phyloP scores from a whole-genome alignment of 2,329 filamentous ascomycete species.

The Neophaeococcomyces aloes region DNA sequence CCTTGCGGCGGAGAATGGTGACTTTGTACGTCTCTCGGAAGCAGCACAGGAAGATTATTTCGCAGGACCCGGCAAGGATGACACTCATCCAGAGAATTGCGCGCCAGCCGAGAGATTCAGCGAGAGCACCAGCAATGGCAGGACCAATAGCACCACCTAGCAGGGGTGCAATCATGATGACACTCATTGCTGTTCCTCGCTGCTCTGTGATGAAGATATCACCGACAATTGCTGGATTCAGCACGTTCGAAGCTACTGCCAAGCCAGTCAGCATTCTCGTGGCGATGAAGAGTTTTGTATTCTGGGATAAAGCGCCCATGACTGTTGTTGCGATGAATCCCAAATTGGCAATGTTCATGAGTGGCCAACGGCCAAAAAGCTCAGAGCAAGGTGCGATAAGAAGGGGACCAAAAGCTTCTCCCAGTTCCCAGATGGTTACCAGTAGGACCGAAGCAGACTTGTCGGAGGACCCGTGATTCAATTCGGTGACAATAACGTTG shows the following conservation, averaged over 20 bases:
- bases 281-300: constrained; percentile 31
- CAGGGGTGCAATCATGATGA: constrained; percentile 49
- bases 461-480: constrained; percentile 25
- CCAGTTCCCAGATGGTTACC: constrained; percentile 41
- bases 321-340: constrained; percentile 36
- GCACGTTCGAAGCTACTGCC: constrained; percentile 41
- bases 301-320: constrained; percentile 31
- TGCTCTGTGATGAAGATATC: constrained; percentile 51
- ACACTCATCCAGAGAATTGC: constrained; percentile 20
- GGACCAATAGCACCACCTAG: constrained; percentile 21
- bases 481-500: constrained; percentile 41
- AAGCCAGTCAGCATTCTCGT: constrained; percentile 36
- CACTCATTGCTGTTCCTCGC: constrained; percentile 48
- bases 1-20: constrained; percentile 23
- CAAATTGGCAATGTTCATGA: constrained; percentile 32
- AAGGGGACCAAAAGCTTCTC: constrained; percentile 38
- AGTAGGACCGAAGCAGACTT: constrained; percentile 42
- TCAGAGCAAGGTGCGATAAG: constrained; percentile 38
- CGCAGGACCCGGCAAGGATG: constrained; percentile 12
- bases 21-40: constrained; percentile 27
- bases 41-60: constrained; percentile 21
- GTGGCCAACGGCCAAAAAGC: constrained; percentile 31
- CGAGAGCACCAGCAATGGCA: constrained; percentile 20
- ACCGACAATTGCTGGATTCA: constrained; percentile 54
- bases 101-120: constrained; percentile 19